These are phyloP conservation scores for Mycena amicta DNA, from an alignment of 768 basidiomycete genomes.

Conservation along the genomic window DNA sequence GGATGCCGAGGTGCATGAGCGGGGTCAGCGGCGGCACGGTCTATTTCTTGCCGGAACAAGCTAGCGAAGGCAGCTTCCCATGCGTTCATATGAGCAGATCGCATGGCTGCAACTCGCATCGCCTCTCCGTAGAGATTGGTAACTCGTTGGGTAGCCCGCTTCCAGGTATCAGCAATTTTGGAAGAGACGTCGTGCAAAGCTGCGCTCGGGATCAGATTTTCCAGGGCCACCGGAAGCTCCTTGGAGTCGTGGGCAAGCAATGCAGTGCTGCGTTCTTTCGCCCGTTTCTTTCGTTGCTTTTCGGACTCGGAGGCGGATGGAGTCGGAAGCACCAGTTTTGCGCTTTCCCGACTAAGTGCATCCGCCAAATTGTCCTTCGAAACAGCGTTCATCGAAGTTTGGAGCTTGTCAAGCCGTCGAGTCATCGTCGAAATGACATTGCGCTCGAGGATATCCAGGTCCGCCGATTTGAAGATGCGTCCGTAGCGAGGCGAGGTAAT, in stretches of 20 bases:
- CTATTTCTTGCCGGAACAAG: conserved; percentile 52
- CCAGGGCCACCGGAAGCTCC: conserved; percentile 27
- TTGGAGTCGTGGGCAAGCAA: conserved; percentile 9
- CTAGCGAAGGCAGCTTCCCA: conserved; percentile 63
- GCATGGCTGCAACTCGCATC: conserved; percentile 43
- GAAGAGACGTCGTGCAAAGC: conserved; percentile 33
- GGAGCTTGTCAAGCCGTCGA: conserved; percentile 37
- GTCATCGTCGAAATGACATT: conserved; percentile 61
- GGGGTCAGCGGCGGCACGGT: conserved; percentile 33
- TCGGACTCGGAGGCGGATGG: conserved; percentile 1
- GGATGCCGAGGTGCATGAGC: conserved; percentile 41
- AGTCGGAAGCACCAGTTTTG: conserved; percentile 16
- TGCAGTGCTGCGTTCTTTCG: conserved; percentile 6
- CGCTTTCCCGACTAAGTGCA: conserved; percentile 22
- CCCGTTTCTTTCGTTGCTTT: conserved; percentile 12
- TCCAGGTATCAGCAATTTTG: conserved; percentile 42
- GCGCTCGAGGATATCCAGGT: conserved; percentile 65
- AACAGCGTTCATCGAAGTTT: conserved; percentile 31
- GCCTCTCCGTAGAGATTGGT: conserved; percentile 43
- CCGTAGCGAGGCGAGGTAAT: conserved; percentile 65
- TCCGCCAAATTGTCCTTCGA: conserved; percentile 18
- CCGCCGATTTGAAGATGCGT: conserved; percentile 60
- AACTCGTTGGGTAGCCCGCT: conserved; percentile 36
- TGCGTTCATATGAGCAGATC: conserved; percentile 58
- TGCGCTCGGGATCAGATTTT: conserved; percentile 31